phyloP scores from a whole-genome alignment of 148 eudicot species.

The Rhododendron kiyosumense region DNA sequence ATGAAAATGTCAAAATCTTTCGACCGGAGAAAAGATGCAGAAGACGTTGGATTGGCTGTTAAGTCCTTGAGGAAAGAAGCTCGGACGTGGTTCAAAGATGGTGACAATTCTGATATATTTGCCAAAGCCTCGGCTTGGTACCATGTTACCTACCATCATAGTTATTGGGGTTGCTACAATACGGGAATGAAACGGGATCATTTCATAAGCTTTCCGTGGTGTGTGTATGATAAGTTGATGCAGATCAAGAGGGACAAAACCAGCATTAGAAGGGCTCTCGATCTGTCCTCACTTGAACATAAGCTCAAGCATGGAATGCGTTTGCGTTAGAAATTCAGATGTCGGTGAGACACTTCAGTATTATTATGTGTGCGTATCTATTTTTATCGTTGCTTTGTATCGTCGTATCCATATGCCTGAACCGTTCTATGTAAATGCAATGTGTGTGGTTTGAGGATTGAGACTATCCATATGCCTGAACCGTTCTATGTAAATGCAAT shows the following conservation, averaged over 20 bases:
- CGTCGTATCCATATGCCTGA: not conserved
- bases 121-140: slow-evolving; percentile 73
- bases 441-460: not conserved
- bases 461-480: not conserved
- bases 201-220: slow-evolving; percentile 62
- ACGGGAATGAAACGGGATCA: slow-evolving; percentile 42
- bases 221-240: slow-evolving; percentile 45
- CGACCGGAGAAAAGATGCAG: slow-evolving; percentile 28
- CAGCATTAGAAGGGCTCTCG: slow-evolving; percentile 4
- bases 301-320: slow-evolving; percentile 14
- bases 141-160: slow-evolving; percentile 48
- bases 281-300: slow-evolving; percentile 18
- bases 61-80: slow-evolving; percentile 26
- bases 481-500: not conserved
- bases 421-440: not conserved
- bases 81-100: slow-evolving; percentile 16
- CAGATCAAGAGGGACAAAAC: slow-evolving; percentile 37
- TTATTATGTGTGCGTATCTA: not conserved
- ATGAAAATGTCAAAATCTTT: slow-evolving; percentile 45
- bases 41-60: slow-evolving; percentile 24
- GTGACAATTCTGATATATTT: slow-evolving; percentile 6
- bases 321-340: slow-evolving; percentile 2
- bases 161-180: slow-evolving; percentile 37
- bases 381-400: not conserved
- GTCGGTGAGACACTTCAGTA: not conserved